Conservation (phyloP, 257 asterid genomes). For the Prunella vulgaris region DNA sequence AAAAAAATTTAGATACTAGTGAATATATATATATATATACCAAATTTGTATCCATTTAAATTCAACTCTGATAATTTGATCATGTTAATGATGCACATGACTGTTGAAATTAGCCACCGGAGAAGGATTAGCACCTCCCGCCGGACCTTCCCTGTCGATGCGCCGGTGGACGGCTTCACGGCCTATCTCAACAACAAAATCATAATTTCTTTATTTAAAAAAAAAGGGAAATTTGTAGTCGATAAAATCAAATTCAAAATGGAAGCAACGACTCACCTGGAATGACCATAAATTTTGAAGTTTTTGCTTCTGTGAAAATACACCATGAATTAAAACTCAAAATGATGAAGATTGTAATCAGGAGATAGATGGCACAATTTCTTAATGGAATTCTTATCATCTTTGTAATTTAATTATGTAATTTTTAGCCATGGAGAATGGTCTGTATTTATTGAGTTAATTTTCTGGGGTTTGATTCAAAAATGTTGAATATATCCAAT, state of each 20-base stretch:
- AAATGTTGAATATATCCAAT: not conserved
- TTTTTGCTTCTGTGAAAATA: not conserved
- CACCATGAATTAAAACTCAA: not conserved
- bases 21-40: too few species aligned
- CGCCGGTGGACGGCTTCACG: not conserved
- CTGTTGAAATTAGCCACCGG: not conserved
- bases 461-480: not conserved
- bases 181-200: not conserved
- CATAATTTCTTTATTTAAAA: not conserved
- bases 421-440: not conserved
- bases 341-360: not conserved
- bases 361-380: not conserved
- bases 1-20: too few species aligned
- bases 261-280: not conserved
- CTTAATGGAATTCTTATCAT: not conserved
- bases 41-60: too few species aligned
- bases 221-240: not conserved
- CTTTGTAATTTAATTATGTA: not conserved
- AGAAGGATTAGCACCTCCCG: not conserved
- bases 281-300: not conserved
- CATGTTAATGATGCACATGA: not conserved
- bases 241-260: not conserved
- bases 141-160: not conserved
- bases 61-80: too few species aligned
- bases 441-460: not conserved